phyloP scores from a whole-genome alignment of 192 early-diverging fungal species.

The Funneliformis mosseae region DNA sequence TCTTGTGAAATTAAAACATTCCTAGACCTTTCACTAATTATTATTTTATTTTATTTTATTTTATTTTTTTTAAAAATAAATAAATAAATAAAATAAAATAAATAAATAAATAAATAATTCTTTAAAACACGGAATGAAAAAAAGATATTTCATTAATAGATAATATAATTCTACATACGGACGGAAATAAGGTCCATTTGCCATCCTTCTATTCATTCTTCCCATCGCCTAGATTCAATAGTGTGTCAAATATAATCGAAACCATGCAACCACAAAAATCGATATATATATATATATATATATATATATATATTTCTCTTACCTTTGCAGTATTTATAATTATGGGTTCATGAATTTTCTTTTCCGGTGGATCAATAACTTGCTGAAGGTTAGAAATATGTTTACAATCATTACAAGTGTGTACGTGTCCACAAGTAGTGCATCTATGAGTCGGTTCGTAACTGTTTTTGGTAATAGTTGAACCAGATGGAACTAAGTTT shows the following conservation, averaged over 20 bases:
- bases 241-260: neutral
- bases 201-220: neutral
- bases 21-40: neutral
- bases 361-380: neutral
- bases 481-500: neutral
- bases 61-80: neutral
- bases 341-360: slow-evolving; percentile 3
- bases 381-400: neutral
- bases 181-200: neutral
- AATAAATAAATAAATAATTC: neutral
- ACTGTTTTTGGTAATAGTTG: neutral
- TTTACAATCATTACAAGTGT: slow-evolving; percentile 5
- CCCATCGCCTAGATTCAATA: slow-evolving; percentile 1
- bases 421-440: slow-evolving; percentile 8
- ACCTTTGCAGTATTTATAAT: slow-evolving; percentile 17
- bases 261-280: neutral
- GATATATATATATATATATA: neutral
- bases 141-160: neutral
- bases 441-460: slow-evolving; percentile 16
- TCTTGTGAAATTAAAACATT: slow-evolving; percentile 19
- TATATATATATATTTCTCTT: neutral
- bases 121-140: neutral
- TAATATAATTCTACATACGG: neutral
- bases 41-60: too few species aligned
- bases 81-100: neutral